phyloP scores from a whole-genome alignment of 371 early-diverging fungal species.

The Saksenaea oblongispora region DNA sequence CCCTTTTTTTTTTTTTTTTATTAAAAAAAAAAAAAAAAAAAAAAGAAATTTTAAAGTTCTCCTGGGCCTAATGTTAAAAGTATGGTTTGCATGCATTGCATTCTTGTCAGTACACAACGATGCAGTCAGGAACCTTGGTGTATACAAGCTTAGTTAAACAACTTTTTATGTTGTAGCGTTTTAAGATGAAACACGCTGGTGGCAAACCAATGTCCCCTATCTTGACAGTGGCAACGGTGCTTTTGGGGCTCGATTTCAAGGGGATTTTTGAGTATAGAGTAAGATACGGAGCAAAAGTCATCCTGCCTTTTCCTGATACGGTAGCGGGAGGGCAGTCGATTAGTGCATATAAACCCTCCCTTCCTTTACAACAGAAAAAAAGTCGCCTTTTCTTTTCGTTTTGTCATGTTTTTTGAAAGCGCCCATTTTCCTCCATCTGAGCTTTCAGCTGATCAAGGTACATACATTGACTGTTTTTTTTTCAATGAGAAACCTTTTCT shows the following conservation, averaged over 20 bases:
- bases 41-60: background rate
- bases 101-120: background rate
- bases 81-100: background rate
- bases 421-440: slow-evolving; percentile 38
- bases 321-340: background rate
- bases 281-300: background rate
- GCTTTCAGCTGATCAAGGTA: slow-evolving; percentile 12
- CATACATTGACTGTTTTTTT: background rate
- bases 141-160: too few relatives aligned
- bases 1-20: too few relatives aligned
- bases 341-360: background rate
- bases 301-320: background rate
- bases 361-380: background rate
- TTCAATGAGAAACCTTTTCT: too few relatives aligned
- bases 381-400: background rate
- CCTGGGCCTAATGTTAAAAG: background rate
- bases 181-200: background rate
- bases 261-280: background rate
- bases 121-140: background rate
- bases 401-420: slow-evolving; percentile 43
- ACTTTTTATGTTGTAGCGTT: too few relatives aligned
- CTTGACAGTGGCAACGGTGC: background rate
- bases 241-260: background rate
- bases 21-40: background rate
- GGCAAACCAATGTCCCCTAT: background rate